Evolutionary conservation across 306 rosid genomes (phyloP).

Genomic region (Trifolium repens): DNA sequence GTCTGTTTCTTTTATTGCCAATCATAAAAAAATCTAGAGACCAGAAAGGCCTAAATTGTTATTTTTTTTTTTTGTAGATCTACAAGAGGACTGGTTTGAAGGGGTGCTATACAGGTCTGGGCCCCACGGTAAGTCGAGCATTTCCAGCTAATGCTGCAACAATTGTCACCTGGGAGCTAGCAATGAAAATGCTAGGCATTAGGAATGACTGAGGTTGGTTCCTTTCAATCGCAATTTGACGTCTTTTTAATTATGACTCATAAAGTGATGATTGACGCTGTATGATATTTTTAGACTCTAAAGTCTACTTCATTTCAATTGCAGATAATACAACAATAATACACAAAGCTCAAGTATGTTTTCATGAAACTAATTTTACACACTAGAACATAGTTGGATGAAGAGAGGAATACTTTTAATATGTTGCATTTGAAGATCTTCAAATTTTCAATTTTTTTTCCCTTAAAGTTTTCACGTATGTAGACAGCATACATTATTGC

Average conservation of each 20-base stretch:
- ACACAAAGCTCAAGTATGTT: conserved; percentile 31
- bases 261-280: conserved; percentile 8
- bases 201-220: conserved; percentile 52
- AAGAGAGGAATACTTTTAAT: conserved; percentile 22
- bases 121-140: conserved; percentile 83
- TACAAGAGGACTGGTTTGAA: conserved; percentile 71
- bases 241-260: background rate
- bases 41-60: conserved; percentile 21
- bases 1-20: conserved; percentile 10
- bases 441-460: conserved; percentile 16
- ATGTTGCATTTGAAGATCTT: conserved; percentile 31
- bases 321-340: conserved; percentile 10
- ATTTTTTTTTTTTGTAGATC: conserved; percentile 56
- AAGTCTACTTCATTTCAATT: conserved; percentile 23
- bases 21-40: background rate
- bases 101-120: conserved; percentile 90
- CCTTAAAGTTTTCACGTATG: background rate
- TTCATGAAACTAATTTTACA: conserved; percentile 32
- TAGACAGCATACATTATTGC: conserved; percentile 37
- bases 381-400: conserved; percentile 19
- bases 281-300: conserved; percentile 12
- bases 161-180: conserved; percentile 90
- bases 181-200: conserved; percentile 73
- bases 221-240: conserved; percentile 9
- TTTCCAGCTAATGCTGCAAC: conserved; percentile 96